Base-by-base conservation (phyloP, 176 grass and related monocot genomes). In the Hordeum marinum region DNA sequence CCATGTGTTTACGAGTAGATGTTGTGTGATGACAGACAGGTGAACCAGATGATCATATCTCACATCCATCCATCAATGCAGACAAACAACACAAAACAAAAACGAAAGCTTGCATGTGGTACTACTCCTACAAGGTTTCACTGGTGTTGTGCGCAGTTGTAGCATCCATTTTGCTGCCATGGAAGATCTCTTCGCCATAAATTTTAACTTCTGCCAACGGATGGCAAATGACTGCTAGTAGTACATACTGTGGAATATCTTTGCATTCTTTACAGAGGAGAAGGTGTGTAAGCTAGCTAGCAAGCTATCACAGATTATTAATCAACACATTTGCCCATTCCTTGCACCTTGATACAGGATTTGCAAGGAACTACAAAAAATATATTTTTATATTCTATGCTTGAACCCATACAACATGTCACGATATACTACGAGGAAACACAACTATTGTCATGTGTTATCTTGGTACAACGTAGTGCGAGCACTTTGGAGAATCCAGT, bases 241-340 rank as follows among this genome's bases (percentile, higher is more conserved):
- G 55, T 62, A 25, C 26, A 52, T 27, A 40, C n/a, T 57, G n/a
- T 25, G 69, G 26, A 68, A n/a, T 55, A 36, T 54, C 7, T 85
- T 77, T 42, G 4, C 39, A 18, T 68, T 85, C 7, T 68, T 54
- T 36, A 64, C 36, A 6, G 3, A 29, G n/a, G 6, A 25, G 40
- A 68, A 74, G 34, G 40, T 35, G 40, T 18, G 31, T 40, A 3
- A 55, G 9, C 57, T 84, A 84, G 58, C 21, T 48, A 70, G 66
- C 18, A 11, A 69, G 46, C 79, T 26, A 55, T 11, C 17, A 20
- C 62, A 42, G 21, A 36, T 24, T 1, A 43, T 55, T 71, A 82
- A 74, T 29, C 50, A 87, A 68, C 59, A 41, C 62, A 84, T 48
- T 41, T 34, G 75, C 68, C 84, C 80, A 90, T 84, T 87, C 75